Evolutionary conservation across 164 flowering plant genomes (phyloP).

Genomic region (Magnolia changhungtana): DNA sequence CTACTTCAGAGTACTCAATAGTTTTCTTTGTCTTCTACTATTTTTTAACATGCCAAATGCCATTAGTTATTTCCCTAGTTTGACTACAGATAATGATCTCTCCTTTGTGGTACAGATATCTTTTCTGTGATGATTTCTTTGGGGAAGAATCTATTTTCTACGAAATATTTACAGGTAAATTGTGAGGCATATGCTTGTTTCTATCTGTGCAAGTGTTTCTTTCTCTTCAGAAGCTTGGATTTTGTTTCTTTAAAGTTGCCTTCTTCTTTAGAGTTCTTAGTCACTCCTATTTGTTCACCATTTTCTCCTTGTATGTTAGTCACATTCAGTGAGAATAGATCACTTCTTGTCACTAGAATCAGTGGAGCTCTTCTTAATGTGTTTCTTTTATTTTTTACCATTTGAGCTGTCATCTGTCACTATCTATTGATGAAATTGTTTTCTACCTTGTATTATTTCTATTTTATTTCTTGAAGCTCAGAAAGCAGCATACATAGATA

Average conservation of each 20-base stretch:
- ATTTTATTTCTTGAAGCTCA: not conserved
- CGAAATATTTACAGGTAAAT: constrained; percentile 90
- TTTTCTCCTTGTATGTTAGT: not conserved
- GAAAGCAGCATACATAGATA: not conserved
- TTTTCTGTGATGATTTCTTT: constrained; percentile 93
- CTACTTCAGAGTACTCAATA: constrained; percentile 81
- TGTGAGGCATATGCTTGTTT: not conserved
- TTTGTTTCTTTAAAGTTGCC: too few species aligned
- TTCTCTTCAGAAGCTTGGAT: too few species aligned
- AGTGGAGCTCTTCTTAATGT: not conserved
- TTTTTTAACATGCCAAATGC: constrained; percentile 2
- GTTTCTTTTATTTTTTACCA: too few species aligned
- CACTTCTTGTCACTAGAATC: not conserved
- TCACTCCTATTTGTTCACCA: not conserved
- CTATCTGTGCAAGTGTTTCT: not conserved
- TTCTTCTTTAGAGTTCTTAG: not conserved
- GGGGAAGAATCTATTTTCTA: constrained; percentile 85
- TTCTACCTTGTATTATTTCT: not conserved
- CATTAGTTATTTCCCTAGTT: not conserved
- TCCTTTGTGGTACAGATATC: constrained; percentile 50
- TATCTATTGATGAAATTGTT: not conserved
- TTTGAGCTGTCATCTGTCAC: not conserved
- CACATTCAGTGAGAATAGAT: not conserved
- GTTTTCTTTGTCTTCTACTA: constrained; percentile 16
- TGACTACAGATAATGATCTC: constrained; percentile 1